Evolutionary conservation across 2,329 filamentous ascomycete species (phyloP).

Genomic region (Colletotrichum magnum): DNA sequence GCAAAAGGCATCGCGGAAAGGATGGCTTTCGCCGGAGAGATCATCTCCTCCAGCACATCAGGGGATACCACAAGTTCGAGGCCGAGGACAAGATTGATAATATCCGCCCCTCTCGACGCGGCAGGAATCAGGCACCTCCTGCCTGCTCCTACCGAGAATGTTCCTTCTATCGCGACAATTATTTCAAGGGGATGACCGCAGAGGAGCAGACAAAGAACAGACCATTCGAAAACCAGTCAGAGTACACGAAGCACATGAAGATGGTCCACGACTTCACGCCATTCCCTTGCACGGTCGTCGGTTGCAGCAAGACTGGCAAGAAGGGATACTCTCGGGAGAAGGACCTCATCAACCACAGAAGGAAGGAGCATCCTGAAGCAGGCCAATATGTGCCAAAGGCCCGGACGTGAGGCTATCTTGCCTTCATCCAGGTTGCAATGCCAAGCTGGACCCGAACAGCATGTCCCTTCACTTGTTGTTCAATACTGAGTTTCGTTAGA

Average conservation of each 20-base stretch:
- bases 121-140: neutral
- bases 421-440: neutral
- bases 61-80: conserved; percentile 53
- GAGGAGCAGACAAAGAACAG: conserved; percentile 13
- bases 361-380: conserved; percentile 41
- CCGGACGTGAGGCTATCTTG: neutral
- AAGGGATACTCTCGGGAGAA: conserved; percentile 45
- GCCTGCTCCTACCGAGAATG: conserved; percentile 46
- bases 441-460: neutral
- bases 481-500: neutral
- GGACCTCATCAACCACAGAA: conserved; percentile 46
- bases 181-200: conserved; percentile 31
- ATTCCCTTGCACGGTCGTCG: conserved; percentile 49
- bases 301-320: conserved; percentile 46
- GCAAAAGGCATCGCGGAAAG: conserved; percentile 49
- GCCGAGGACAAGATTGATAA: conserved; percentile 27
- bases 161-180: conserved; percentile 39
- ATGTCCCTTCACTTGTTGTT: neutral
- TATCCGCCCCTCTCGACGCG: conserved; percentile 3
- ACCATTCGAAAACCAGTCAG: conserved; percentile 44
- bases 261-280: conserved; percentile 51
- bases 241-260: conserved; percentile 54
- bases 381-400: neutral
- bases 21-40: conserved; percentile 54
- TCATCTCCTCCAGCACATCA: conserved; percentile 54